Conservation (phyloP, 2,329 filamentous ascomycete genomes). For the Ophiostoma himal-ulmi region DNA sequence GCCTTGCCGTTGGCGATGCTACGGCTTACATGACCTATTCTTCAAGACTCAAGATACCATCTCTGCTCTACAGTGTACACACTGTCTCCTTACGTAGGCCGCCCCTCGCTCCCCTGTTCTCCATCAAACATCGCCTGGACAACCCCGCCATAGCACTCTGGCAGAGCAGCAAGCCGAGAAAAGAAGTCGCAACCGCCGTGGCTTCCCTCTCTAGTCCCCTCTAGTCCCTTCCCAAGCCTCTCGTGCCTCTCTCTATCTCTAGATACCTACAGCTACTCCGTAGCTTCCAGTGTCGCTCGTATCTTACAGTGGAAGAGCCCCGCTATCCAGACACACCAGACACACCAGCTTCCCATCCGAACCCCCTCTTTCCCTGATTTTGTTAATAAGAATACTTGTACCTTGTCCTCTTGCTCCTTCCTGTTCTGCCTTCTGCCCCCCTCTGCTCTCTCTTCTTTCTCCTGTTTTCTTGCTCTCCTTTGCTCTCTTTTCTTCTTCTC, state of each 20-base stretch:
- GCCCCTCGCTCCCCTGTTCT: neutral
- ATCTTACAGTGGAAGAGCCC: conserved; percentile 14
- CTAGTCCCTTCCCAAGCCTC: too few species aligned
- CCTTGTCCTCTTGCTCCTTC: conserved; percentile 12
- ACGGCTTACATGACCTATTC: neutral
- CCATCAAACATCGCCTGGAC: conserved; percentile 21
- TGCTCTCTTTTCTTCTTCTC: neutral
- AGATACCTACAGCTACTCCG: neutral
- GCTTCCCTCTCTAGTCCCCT: neutral
- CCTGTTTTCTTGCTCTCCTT: neutral
- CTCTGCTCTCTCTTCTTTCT: neutral
- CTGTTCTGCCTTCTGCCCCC: neutral
- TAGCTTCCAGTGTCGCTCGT: neutral
- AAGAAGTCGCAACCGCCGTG: neutral
- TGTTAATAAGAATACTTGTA: conserved; percentile 8
- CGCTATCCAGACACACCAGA: conserved; percentile 17
- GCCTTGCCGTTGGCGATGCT: neutral
- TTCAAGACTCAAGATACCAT: too few species aligned
- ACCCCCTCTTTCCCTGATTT: conserved; percentile 12
- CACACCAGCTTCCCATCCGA: conserved; percentile 8
- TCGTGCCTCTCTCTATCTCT: too few species aligned
- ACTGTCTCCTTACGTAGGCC: conserved; percentile 3
- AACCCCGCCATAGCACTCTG: conserved; percentile 22
- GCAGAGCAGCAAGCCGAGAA: conserved; percentile 3
- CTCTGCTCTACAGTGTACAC: conserved; percentile 4